Base-by-base conservation (phyloP, 1,284 basidiomycete species). In the Inonotus obliquus region DNA sequence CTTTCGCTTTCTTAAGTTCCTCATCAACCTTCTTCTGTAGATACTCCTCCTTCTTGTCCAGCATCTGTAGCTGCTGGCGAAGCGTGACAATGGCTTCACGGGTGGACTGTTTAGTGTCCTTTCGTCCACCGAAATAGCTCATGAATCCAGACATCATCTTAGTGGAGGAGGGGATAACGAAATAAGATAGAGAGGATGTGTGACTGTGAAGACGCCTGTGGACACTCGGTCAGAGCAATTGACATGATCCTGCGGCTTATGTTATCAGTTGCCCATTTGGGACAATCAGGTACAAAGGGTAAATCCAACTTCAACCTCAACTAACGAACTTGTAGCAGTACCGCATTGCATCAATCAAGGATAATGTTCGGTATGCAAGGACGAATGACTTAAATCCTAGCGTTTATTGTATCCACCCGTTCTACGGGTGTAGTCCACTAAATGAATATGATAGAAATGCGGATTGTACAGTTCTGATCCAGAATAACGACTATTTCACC, bases 1-100 rank as follows among this genome's bases (percentile, higher is more conserved):
- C 86, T 74, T 86, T 91, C 27, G 97, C 97, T 78, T 95, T 97
- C 81, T 87, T 87, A 69, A 87, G 70, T 73, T 98, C 96, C 65
- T 98, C 95, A 47, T 97, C 94, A 69, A 99, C 94, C 87, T 97
- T 96, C 83, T 93, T 95, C 81, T 92, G 89, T 66, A 98, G 79
- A 76, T 93, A 83, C 76, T 98, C 96, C 79, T 99, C 97, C 81
- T 98, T 98, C 92, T 98, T 99, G 83, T 98, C 95, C 68, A 99
- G 88, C 87, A 98, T 91, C 75, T 96, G 86, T 65, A 96, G 82
- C 73, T 95, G 91, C 75, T 94, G 87, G 69, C 94, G 84, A 68
- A 96, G 80, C 37, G 78, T 81, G 63, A 96, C 90, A 73, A 96
- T 96, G 53, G 94, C 91, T 72, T 94, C 91, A 68, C 92, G 82